These are phyloP conservation scores for Talaromyces amestolkiae DNA, from an alignment of 2,329 filamentous ascomycete genomes.

Conservation along the genomic window DNA sequence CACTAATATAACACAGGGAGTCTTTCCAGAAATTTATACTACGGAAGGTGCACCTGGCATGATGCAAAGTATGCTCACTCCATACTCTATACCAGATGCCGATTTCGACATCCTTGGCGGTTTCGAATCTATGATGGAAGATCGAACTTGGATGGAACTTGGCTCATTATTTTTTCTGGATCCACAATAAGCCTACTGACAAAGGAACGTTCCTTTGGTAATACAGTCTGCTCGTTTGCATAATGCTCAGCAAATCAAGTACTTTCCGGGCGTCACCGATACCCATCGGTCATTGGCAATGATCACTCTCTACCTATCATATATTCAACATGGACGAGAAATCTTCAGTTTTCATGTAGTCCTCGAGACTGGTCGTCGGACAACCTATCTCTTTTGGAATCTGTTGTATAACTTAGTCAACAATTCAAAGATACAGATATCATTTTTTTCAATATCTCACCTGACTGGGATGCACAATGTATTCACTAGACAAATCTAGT, in stretches of 20 bases:
- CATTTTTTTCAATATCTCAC: not conserved
- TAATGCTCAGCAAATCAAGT: not conserved
- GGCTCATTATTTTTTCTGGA: not conserved
- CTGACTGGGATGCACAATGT: not conserved
- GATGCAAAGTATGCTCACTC: not conserved
- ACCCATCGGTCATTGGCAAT: not conserved
- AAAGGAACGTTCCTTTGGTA: not conserved
- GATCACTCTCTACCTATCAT: not conserved
- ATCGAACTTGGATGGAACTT: slow-evolving; percentile 2
- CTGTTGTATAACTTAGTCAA: not conserved
- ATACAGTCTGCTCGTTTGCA: not conserved
- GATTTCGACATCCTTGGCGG: not conserved
- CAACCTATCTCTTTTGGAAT: slow-evolving; percentile 1
- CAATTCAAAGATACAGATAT: not conserved
- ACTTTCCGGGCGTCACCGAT: too few relatives aligned
- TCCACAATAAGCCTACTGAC: not conserved
- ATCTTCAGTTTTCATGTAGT: slow-evolving; percentile 5
- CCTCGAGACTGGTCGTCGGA: not conserved
- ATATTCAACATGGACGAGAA: not conserved
- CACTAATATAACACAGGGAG: not conserved
- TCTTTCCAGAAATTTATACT: not conserved
- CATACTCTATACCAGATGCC: not conserved
- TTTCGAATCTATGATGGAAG: not conserved
- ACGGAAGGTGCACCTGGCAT: not conserved
- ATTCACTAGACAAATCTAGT: not conserved